A percentile compares a stretch with the other conserved stretches of the same genome.
These are phyloP conservation scores for Aaosphaeria arxii DNA, from an alignment of 2,329 filamentous ascomycete genomes.

Conservation along the genomic window DNA sequence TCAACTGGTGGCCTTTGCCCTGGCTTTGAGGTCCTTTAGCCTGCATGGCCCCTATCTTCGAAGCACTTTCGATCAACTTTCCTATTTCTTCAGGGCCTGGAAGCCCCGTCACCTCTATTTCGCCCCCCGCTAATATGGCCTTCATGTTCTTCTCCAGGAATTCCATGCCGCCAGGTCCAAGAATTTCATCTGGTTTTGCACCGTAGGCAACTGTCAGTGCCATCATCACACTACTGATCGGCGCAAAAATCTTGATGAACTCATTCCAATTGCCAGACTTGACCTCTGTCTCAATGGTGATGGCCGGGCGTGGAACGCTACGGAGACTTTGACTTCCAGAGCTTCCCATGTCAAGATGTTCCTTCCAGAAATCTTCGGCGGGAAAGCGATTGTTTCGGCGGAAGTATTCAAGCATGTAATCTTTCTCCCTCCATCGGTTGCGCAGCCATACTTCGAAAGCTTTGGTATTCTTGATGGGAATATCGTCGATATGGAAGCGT, in stretches of 20 bases:
- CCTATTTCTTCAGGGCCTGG: constrained; percentile 35
- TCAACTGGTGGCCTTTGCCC: constrained; percentile 28
- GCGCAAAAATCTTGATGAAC: constrained; percentile 51
- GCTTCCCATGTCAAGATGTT: constrained; percentile 38
- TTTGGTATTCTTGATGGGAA: constrained; percentile 72
- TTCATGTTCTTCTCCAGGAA: constrained; percentile 37
- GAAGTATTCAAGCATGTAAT: constrained; percentile 82
- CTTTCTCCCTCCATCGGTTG: constrained; percentile 89
- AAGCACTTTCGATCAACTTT: constrained; percentile 35
- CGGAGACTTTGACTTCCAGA: constrained; percentile 34
- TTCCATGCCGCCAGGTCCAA: constrained; percentile 31
- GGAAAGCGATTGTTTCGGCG: constrained; percentile 73
- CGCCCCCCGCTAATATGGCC: constrained; percentile 25
- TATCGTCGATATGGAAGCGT: constrained; percentile 74
- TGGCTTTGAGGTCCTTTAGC: constrained; percentile 21
- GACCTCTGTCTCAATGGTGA: constrained; percentile 48
- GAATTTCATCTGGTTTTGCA: constrained; percentile 32
- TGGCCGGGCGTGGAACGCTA: constrained; percentile 34
- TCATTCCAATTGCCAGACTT: constrained; percentile 51
- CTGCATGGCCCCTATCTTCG: constrained; percentile 29
- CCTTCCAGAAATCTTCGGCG: constrained; percentile 53
- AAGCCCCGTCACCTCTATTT: constrained; percentile 24
- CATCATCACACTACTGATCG: constrained; percentile 50
- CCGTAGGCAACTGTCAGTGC: constrained; percentile 45
- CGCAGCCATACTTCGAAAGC: constrained; percentile 82